Percentiles rank a stretch among this genome's conserved stretches.
These are phyloP conservation scores for Suhomyces sp. DNA, from an alignment of 805 yeast species.

Conservation along the genomic window DNA sequence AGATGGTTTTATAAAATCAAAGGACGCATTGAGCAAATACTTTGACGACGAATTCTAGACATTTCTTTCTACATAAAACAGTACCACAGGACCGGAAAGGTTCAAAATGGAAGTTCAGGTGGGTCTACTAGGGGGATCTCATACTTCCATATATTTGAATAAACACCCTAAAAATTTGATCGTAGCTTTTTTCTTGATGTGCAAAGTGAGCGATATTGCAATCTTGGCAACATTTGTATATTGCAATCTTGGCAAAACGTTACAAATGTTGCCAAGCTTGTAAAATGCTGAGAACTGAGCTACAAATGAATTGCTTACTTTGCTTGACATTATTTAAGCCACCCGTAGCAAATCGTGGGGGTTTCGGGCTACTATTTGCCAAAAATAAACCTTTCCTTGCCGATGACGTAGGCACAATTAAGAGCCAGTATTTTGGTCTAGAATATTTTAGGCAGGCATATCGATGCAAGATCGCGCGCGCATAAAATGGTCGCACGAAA, in stretches of 20 bases:
- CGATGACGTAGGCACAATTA: neutral
- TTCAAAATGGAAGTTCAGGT: neutral
- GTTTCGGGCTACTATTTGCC: neutral
- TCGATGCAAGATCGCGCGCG: neutral
- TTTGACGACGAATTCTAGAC: slow-evolving; percentile 35
- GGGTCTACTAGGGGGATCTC: neutral
- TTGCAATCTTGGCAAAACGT: neutral
- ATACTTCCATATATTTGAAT: neutral
- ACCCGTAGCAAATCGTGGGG: neutral
- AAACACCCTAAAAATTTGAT: neutral
- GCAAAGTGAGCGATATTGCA: neutral
- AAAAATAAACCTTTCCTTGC: neutral
- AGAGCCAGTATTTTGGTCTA: neutral
- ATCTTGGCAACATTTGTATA: neutral
- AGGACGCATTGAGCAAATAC: slow-evolving; percentile 49
- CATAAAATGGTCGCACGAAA: neutral
- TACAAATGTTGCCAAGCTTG: neutral
- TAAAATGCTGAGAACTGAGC: neutral
- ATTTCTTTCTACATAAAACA: neutral
- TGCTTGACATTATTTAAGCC: neutral
- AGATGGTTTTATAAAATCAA: slow-evolving; percentile 49
- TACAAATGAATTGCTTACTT: neutral
- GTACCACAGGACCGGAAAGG: neutral
- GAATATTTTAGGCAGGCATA: neutral
- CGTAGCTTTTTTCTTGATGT: neutral